These are phyloP conservation scores for Amanita muscaria DNA, from an alignment of 768 basidiomycete genomes.

Conservation along the genomic window DNA sequence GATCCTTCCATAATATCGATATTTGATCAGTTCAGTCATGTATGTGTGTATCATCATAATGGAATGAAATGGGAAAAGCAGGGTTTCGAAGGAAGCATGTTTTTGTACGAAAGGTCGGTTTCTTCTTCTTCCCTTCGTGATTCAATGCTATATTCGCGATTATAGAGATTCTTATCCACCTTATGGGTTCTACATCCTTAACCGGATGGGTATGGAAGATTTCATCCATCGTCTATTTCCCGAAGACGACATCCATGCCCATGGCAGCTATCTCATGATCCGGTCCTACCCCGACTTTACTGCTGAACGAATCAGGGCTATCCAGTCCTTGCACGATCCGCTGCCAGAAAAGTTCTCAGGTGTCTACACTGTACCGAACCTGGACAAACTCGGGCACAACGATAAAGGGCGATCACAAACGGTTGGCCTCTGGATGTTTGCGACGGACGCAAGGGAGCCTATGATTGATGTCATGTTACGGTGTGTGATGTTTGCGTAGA, in stretches of 20 bases:
- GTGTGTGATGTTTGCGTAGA: slow-evolving; percentile 35
- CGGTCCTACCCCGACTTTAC: slow-evolving; percentile 69
- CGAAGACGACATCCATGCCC: slow-evolving; percentile 62
- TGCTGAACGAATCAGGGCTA: slow-evolving; percentile 31
- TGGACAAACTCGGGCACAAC: slow-evolving; percentile 33
- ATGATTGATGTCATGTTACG: slow-evolving; percentile 64
- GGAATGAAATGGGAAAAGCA: slow-evolving; percentile 74
- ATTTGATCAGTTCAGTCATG: slow-evolving; percentile 84
- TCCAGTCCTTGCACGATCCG: slow-evolving; percentile 21
- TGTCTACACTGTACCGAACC: slow-evolving; percentile 37
- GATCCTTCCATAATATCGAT: slow-evolving; percentile 75
- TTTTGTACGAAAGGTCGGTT: slow-evolving; percentile 75
- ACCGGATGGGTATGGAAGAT: slow-evolving; percentile 73
- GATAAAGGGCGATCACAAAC: slow-evolving; percentile 51
- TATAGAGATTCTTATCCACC: slow-evolving; percentile 71
- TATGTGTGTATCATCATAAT: slow-evolving; percentile 73
- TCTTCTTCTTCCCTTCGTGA: no score
- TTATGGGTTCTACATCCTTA: slow-evolving; percentile 80
- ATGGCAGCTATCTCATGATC: slow-evolving; percentile 63
- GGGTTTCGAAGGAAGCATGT: slow-evolving; percentile 84
- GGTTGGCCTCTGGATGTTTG: slow-evolving; percentile 71
- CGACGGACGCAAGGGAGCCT: slow-evolving; percentile 60
- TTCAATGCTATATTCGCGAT: no score
- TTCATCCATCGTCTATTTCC: slow-evolving; percentile 68
- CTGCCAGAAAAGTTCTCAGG: slow-evolving; percentile 38